phyloP scores from a whole-genome alignment of 768 basidiomycete genomes.

The Favolaschia claudopus region DNA sequence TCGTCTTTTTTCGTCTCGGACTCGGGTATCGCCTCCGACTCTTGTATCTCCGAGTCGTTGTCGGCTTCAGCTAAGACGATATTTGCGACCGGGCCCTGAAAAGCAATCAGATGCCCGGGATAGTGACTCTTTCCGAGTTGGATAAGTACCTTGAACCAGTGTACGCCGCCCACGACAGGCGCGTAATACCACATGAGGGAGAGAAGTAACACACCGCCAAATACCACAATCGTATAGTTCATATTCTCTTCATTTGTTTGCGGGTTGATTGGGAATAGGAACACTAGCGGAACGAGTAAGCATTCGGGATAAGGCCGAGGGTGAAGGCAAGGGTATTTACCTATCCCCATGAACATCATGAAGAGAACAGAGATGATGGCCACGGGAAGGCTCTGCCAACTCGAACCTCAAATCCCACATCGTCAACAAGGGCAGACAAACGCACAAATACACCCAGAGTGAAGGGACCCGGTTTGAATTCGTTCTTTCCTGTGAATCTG shows the following conservation, averaged over 20 bases:
- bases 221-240: conserved; percentile 71
- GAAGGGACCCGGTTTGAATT: conserved; percentile 48
- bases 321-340: background rate
- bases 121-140: conserved; percentile 21
- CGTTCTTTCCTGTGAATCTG: conserved; percentile 38
- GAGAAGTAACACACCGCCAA: conserved; percentile 58
- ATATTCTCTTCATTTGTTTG: conserved; percentile 49
- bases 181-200: conserved; percentile 67
- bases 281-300: conserved; percentile 35
- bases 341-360: conserved; percentile 61
- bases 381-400: conserved; percentile 53
- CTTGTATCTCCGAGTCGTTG: background rate
- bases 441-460: conserved; percentile 42
- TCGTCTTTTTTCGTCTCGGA: background rate
- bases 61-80: conserved; percentile 4
- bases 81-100: conserved; percentile 16
- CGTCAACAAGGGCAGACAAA: background rate
- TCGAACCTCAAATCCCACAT: background rate
- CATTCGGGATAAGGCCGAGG: background rate
- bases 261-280: conserved; percentile 61
- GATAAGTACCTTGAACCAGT: conserved; percentile 41
- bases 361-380: conserved; percentile 57
- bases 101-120: too few species aligned
- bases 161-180: conserved; percentile 45
- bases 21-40: too few species aligned